Conservation (phyloP, 164 flowering plant species). For the Akebia trifoliata region DNA sequence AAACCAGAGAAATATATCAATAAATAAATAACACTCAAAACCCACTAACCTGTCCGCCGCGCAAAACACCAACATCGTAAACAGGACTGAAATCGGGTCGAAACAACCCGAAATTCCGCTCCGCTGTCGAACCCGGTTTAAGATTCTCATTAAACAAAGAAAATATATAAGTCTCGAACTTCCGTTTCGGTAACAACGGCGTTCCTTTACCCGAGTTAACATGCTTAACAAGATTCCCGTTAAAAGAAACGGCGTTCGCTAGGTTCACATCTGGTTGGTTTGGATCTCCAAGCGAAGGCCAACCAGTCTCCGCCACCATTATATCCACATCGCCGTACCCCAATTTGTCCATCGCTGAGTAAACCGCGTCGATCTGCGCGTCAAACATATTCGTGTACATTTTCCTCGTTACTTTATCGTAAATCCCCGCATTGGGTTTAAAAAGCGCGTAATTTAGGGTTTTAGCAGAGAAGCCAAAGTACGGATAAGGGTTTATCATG, state of each 20-base stretch:
- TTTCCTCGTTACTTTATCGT: conserved; percentile 34
- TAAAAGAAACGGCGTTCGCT: conserved; percentile 50
- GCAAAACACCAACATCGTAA: conserved; percentile 57
- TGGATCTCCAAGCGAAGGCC: conserved; percentile 71
- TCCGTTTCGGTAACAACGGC: conserved; percentile 70
- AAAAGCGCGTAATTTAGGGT: conserved; percentile 45
- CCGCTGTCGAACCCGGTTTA: conserved; percentile 52
- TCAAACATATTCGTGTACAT: conserved; percentile 70
- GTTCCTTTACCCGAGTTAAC: conserved; percentile 65
- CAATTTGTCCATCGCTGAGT: conserved; percentile 49
- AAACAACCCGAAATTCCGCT: conserved; percentile 75
- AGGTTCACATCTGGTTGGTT: conserved; percentile 34
- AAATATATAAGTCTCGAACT: conserved; percentile 67
- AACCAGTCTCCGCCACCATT: conserved; percentile 80
- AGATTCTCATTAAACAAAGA: conserved; percentile 69
- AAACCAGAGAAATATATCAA: neutral
- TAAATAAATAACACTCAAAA: neutral
- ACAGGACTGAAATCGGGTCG: conserved; percentile 61
- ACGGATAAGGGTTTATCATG: conserved; percentile 81
- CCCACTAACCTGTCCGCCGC: conserved; percentile 23
- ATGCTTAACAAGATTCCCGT: conserved; percentile 46
- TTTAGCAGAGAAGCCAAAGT: conserved; percentile 43
- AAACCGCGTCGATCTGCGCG: conserved; percentile 54
- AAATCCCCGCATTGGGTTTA: conserved; percentile 40
- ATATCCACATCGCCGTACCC: conserved; percentile 73